Evolutionary conservation across 176 grass and related monocot genomes (phyloP).

Genomic region (Oropetium thomaeum): DNA sequence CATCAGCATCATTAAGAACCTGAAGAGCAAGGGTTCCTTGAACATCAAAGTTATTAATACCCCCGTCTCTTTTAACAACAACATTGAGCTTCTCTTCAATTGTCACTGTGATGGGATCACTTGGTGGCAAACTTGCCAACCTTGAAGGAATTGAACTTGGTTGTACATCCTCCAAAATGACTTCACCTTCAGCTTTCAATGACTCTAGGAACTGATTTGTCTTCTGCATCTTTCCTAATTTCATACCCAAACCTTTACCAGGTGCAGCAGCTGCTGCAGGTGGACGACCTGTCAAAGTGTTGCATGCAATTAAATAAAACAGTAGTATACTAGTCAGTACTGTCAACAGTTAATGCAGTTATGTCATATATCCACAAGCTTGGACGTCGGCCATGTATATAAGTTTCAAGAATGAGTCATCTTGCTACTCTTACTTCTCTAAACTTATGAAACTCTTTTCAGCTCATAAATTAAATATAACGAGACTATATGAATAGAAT

Average conservation of each 20-base stretch:
- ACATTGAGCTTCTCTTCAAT: conserved; percentile 84
- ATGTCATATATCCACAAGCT: not conserved
- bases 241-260: conserved; percentile 83
- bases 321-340: not conserved
- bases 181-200: conserved; percentile 87
- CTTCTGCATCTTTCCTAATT: conserved; percentile 74
- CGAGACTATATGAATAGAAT: conserved; percentile 8
- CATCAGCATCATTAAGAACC: conserved; percentile 74
- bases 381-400: not conserved
- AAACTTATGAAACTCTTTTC: not conserved
- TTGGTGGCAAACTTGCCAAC: conserved; percentile 42
- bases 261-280: conserved; percentile 57
- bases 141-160: conserved; percentile 41
- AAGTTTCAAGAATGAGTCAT: not conserved
- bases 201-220: conserved; percentile 88
- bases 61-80: conserved; percentile 67
- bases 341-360: not conserved
- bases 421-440: not conserved
- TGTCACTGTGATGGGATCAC: conserved; percentile 73
- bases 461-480: not conserved
- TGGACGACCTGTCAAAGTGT: conserved; percentile 43
- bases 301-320: conserved; percentile 17
- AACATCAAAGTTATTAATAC: conserved; percentile 75
- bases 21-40: conserved; percentile 86
- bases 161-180: conserved; percentile 83